Base-by-base conservation (phyloP, 1,284 basidiomycete species). In the Paramarasmius palmivorus region DNA sequence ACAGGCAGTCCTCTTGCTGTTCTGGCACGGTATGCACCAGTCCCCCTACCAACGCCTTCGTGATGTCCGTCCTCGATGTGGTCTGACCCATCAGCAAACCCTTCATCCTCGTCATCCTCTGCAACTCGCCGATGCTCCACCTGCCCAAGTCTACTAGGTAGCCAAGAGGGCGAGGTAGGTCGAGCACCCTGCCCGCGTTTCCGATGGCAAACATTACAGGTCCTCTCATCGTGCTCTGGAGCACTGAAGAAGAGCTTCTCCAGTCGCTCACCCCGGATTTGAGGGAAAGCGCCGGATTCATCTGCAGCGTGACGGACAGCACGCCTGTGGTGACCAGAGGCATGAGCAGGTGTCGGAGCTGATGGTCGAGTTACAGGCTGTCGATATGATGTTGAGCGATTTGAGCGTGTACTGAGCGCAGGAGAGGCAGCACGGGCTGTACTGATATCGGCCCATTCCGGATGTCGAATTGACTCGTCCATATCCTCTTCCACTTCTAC, bases 221-320 rank as follows among this genome's bases (percentile, higher is more conserved):
- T 88, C 54, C 76, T 76, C 14, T 76, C 73, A 57, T 90, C 82
- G 60, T 92, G 89, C 36, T 82, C 83, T 1, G 84, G 85, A 1
- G 81, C 86, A 55, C 86, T 84, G 71, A 93, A 93, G 73, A 94
- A 94, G 49, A 93, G 71, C 0, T 79, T 76, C 64, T 94, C 92
- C 40, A 93, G 77, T 37, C 78, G 82, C 42, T 82, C 82, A 9
- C 90, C 88, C 14, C 85, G 82, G 48, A 94, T 93, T 56, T 84
- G 83, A 1, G 92, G 92, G 73, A 94, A 93, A 0, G 91, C 87
- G 0, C 83, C 76, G 37, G 45, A 14, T 23, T 54, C 19, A 45
- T 55, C 3, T 51, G 50, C 14, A 52, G 52, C 39, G 14, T 49
- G 56, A 22, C 48, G 52, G 54, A 52, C 61, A 60, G 12, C 46